These are phyloP conservation scores for Trichoderma citrinoviride DNA, from an alignment of 2,329 filamentous ascomycete genomes.

Conservation along the genomic window DNA sequence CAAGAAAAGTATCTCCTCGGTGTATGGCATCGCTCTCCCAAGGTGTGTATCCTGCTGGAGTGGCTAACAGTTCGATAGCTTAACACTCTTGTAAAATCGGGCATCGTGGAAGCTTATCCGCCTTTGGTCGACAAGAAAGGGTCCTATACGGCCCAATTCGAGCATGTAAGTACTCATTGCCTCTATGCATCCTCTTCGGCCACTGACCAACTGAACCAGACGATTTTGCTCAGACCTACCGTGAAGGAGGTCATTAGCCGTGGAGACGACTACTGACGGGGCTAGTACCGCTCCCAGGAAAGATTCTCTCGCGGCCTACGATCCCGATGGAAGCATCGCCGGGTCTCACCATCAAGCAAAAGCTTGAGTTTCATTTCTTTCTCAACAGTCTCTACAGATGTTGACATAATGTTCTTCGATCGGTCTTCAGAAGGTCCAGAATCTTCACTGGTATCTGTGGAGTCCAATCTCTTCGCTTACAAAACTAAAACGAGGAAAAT, in stretches of 20 bases:
- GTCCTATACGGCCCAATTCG: conserved; percentile 82
- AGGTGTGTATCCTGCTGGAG: neutral
- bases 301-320: neutral
- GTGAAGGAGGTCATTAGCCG: conserved; percentile 79
- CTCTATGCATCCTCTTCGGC: neutral
- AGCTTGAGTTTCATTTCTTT: neutral
- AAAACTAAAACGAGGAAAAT: neutral
- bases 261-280: conserved; percentile 67
- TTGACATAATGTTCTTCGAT: neutral
- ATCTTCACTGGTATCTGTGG: neutral
- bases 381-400: neutral
- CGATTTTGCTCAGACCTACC: conserved; percentile 66
- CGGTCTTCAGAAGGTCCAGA: neutral
- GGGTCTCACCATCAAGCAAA: neutral
- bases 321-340: neutral
- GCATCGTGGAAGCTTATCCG: conserved; percentile 80
- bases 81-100: conserved; percentile 73
- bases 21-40: conserved; percentile 40
- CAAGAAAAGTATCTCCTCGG: conserved; percentile 86
- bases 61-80: conserved; percentile 46
- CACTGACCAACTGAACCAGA: conserved; percentile 41
- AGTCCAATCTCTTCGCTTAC: neutral
- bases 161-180: conserved; percentile 64
- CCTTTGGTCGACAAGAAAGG: conserved; percentile 82
- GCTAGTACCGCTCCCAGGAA: neutral